Base-by-base conservation (phyloP, 257 asterid species). In the Solanum sitiens region DNA sequence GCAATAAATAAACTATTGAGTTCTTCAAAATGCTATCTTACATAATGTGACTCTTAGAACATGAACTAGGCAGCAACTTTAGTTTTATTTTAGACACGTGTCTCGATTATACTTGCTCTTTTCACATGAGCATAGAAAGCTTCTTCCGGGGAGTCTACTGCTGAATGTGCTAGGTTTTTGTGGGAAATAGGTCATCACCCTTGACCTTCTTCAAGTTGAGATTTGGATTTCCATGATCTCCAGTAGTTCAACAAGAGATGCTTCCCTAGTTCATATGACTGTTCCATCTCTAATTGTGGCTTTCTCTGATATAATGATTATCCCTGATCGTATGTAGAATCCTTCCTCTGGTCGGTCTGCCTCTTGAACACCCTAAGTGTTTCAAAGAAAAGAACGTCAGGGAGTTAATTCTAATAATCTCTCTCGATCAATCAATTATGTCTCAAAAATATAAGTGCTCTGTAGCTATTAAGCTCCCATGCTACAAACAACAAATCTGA, bases 301-400 rank as follows among this genome's bases (percentile, higher is more conserved):
- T 90, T 97, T 97, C 94, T 97, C 98, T 27, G 42, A 67, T 88
- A 97, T 84, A 84, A 94, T 79, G 27, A 94, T 92, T 85, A 97
- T 92, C 87, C 99, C 99, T 11, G 95, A 92, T 65, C 99, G 94
- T 18, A 97, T 94, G 87, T 96, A 94, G 91, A 95, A 96, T 8
- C 99, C 99, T 84, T 94, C 94, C 37, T 92, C 93, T 3, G 96
- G 91, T 67, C 97, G 88, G 88, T 94, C 95, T 25, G 98, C 98
- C 92, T 96, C 99, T 90, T 91, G 88, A 30, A 97, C 97, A 25
- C 96, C 98, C 99, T 97, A 93, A 67, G 59, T 37, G 15, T 15
- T 83, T 21, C 79, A 20, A 79, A 18, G 37, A 5, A 77, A 73
- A 59, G 5, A 47, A 40, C 11, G 50, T 63, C 47, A 72, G 33